A percentile compares a stretch with the other conserved stretches of the same genome.
Evolutionary conservation across 1,139 yeast species (phyloP).

Genomic region (Candida frijolesensis): DNA sequence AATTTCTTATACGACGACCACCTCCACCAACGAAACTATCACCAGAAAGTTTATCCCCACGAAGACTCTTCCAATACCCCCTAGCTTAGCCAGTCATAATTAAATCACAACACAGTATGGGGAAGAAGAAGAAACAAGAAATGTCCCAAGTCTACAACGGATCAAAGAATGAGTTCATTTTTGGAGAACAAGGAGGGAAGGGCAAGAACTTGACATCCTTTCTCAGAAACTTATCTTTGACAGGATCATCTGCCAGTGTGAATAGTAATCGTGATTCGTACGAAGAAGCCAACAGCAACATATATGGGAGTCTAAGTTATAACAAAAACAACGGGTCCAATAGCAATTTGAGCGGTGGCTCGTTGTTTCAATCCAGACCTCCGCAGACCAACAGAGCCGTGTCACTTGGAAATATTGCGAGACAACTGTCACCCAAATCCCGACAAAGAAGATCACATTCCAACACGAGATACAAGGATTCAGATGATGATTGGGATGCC

Average conservation of each 20-base stretch:
- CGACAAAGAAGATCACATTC: constrained; percentile 13
- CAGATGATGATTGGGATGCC: constrained; percentile 94
- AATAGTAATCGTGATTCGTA: constrained; percentile 12
- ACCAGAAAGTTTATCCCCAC: too few species aligned
- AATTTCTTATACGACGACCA: too few species aligned
- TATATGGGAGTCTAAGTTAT: constrained; percentile 44
- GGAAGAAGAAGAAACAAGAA: constrained; percentile 53
- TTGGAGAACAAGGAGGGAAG: constrained; percentile 68
- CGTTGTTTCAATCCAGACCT: constrained; percentile 16
- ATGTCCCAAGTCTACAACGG: constrained; percentile 60
- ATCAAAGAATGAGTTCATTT: constrained; percentile 58
- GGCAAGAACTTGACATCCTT: constrained; percentile 66
- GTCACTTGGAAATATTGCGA: constrained; percentile 16
- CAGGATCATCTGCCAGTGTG: constrained; percentile 19
- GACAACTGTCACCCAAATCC: constrained; percentile 6
- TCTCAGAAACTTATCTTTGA: constrained; percentile 50
- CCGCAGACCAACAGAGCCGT: constrained; percentile 24
- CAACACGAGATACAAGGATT: constrained; percentile 50
- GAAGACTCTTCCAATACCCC: too few species aligned
- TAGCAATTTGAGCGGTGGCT: constrained; percentile 19
- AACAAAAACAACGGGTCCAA: constrained; percentile 14
- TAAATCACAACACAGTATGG: not conserved
- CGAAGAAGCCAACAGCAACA: constrained; percentile 39
- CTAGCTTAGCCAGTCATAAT: not conserved
- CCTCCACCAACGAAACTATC: too few species aligned